Evolutionary conservation across 306 rosid species (phyloP), one percentile per base, ranked within the genome.

Genomic region (Carpinus fangiana): DNA sequence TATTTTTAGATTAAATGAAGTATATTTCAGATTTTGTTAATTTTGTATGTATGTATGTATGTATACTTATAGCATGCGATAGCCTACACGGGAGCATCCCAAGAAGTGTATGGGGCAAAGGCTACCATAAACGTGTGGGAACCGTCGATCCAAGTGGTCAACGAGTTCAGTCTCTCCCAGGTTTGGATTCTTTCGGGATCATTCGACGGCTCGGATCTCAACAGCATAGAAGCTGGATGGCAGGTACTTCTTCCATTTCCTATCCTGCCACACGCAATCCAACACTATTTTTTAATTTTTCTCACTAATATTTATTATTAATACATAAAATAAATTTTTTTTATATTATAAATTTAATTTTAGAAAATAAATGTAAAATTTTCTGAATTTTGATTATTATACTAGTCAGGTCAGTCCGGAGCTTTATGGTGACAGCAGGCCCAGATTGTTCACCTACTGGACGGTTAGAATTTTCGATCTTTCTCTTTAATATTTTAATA

Each of bases 401-500:
- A 92, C 98, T 91, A 95, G 98, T 91, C 98, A 95, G 99, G 99
- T 91, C 91, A 95, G 99, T 95, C 99, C 99, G 96, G 98, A 91
- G 97, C 97, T 95, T 74, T 95, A 95, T 85, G 98, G 98, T 84
- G 99, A 95, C 97, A 91, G 80, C 93, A 86, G 94, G 8, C 99
- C 99, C 1, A 84, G 99, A 91, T 84, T 95, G 79, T 95, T 95
- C 86, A 95, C 97, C 28, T 95, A 95, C 23, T 95, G 99, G 99
- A 95, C 99, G 97, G 98, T 95, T 2, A 84, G 96, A 76, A 82
- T 72, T 80, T 79, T 77, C 28, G 55, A 26, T 59, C 26, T n/a
- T 12, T 12, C 51, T 12, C 53, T 47, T 59, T 4, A 2, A 21
- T 14, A 28, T 38, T 66, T 61, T 52, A 64, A 38, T 21, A 65